Evolutionary conservation across 2,329 filamentous ascomycete genomes (phyloP).

Genomic region (Rutstroemia sp.): DNA sequence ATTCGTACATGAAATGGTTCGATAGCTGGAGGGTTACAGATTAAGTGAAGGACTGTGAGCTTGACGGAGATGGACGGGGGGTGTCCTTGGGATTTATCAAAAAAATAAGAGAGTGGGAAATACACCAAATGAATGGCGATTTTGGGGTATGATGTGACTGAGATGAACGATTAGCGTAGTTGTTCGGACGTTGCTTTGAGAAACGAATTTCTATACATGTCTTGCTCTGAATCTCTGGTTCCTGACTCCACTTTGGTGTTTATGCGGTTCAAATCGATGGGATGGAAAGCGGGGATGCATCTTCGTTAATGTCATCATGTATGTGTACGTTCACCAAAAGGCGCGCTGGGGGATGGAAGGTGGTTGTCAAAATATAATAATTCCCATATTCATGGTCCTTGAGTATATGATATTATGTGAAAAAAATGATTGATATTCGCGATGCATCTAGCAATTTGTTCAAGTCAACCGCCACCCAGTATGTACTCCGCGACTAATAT

Average conservation of each 20-base stretch:
- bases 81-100: background rate
- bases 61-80: background rate
- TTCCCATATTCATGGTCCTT: background rate
- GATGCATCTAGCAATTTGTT: no score
- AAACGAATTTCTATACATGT: background rate
- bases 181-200: background rate
- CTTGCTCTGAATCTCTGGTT: background rate
- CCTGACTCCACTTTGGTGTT: background rate
- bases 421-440: background rate
- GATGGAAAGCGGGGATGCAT: background rate
- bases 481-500: no score
- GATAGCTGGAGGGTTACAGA: slow-evolving; percentile 57
- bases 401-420: background rate
- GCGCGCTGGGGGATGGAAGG: background rate
- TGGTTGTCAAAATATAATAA: background rate
- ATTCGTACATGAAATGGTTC: slow-evolving; percentile 92
- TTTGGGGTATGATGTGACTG: background rate
- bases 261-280: background rate
- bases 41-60: slow-evolving; percentile 10
- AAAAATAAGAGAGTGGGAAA: background rate
- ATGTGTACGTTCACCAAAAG: background rate
- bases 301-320: background rate
- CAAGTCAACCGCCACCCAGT: no score
- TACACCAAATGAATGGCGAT: background rate
- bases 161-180: background rate